These are phyloP conservation scores for Psilocybe cubensis DNA, from an alignment of 768 basidiomycete genomes.

Conservation along the genomic window DNA sequence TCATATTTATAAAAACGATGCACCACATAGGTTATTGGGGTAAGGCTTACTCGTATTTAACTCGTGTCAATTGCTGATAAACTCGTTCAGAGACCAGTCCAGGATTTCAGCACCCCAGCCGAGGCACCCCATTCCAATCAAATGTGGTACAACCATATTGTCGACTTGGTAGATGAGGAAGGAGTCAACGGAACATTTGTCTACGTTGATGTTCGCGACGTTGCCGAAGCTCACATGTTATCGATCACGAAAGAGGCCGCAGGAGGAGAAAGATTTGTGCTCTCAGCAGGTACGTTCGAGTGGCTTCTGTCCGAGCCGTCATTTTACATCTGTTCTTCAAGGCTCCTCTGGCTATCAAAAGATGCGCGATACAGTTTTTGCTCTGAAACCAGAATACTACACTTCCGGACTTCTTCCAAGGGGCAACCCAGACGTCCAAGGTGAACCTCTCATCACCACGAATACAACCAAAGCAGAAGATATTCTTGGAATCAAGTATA, in stretches of 20 bases:
- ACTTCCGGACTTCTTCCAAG: conserved; percentile 6
- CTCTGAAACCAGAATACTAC: conserved; percentile 4
- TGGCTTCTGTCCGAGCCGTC: no score
- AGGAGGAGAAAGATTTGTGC: conserved; percentile 58
- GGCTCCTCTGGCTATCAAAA: conserved; percentile 2
- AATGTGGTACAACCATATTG: conserved; percentile 27
- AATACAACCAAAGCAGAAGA: not conserved
- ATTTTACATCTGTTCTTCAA: not conserved
- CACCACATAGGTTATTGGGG: conserved; percentile 7
- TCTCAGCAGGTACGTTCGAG: conserved; percentile 34
- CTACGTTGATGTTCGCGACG: conserved; percentile 57
- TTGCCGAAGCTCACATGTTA: conserved; percentile 55
- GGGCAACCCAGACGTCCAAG: not conserved
- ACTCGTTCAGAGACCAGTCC: conserved; percentile 27
- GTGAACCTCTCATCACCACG: not conserved
- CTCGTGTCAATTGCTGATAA: conserved; percentile 27
- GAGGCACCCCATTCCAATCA: not conserved
- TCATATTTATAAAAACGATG: not conserved
- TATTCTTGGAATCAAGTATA: not conserved
- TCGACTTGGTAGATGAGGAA: conserved; percentile 18
- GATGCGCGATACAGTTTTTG: not conserved
- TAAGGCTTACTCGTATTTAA: not conserved
- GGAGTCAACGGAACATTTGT: conserved; percentile 15
- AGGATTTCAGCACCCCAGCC: conserved; percentile 35
- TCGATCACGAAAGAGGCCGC: conserved; percentile 57